These are phyloP conservation scores for Davidsoniella eucalypti DNA, from an alignment of 2,329 filamentous ascomycete species.

Conservation along the genomic window DNA sequence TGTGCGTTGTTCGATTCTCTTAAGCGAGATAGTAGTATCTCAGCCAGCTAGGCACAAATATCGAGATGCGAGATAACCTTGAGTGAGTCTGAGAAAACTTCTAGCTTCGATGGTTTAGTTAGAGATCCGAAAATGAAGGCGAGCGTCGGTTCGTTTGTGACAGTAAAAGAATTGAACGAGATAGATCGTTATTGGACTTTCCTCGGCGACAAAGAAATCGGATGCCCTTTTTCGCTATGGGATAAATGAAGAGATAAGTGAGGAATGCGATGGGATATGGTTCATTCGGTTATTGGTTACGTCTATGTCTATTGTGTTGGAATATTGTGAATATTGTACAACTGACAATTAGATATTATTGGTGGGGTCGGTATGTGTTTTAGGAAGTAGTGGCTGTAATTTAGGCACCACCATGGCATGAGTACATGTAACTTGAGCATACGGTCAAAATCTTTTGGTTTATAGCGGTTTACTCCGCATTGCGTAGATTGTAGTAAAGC, in stretches of 20 bases:
- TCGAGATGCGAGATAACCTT: not conserved
- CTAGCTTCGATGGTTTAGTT: no score
- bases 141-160: not conserved
- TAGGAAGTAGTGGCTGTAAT: not conserved
- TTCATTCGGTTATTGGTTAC: no score
- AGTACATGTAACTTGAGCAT: no score
- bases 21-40: not conserved
- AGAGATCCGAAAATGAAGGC: not conserved
- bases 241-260: no score
- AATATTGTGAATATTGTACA: not conserved
- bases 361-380: not conserved
- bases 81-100: no score
- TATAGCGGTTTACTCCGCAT: no score
- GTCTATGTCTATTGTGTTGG: not conserved
- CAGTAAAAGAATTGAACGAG: not conserved
- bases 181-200: no score
- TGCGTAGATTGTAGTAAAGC: no score
- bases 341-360: not conserved
- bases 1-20: not conserved
- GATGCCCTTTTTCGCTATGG: no score
- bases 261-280: no score
- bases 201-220: no score
- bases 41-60: not conserved
- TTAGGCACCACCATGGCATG: not conserved
- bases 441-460: no score